Evolutionary conservation across 192 early-diverging fungal genomes (phyloP), one percentile per base, ranked within the genome.

Genomic region (Umbelopsis isabellina): DNA sequence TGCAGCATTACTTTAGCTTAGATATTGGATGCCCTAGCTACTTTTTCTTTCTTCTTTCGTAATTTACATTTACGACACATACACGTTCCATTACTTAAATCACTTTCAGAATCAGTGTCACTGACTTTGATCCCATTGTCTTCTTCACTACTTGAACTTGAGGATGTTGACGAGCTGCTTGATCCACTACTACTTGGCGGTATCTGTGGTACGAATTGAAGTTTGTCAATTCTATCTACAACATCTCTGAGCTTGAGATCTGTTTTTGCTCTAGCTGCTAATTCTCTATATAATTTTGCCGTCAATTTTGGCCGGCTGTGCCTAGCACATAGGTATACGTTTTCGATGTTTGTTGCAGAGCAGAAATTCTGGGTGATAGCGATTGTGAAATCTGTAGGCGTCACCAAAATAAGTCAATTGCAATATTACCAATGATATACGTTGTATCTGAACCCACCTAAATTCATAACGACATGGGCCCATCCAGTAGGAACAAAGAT

Each of bases 361-460:
- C 89, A 91, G 69, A 88, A 92, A 71, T 94, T 93, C 68, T 94
- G 93, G 12, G 93, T 94, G 20, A 93, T 84, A 3, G 92, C 93
- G 23, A 93, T 83, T 2, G 89, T 89, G 50, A 90, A 91, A 68
- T 92, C 87, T 86, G 76, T 21, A 5, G 11, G 12, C 10, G 37
- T 13, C 27, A 8, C 12, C 25, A 2, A 37, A 0, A 53, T 27
- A 11, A 61, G 25, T 55, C 52, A 25, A 18, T 1, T 1, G 27
- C 27, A 1, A 30, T 30, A 30, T 3, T 30, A 30, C 27, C 46
- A 41, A 41, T 21, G 67, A 16, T 68, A 6, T 46, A 1, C 35
- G 2, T 22, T 79, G 15, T 48, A 21, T 20, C 5, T 52, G 4
- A n/a, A 64, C 58, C 46, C 79, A 87, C 88, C 88, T 22, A 92